Percentiles rank a stretch among this genome's conserved stretches.
Evolutionary conservation across 106 monocot genomes (phyloP).

Genomic region (Narthecium ossifragum): DNA sequence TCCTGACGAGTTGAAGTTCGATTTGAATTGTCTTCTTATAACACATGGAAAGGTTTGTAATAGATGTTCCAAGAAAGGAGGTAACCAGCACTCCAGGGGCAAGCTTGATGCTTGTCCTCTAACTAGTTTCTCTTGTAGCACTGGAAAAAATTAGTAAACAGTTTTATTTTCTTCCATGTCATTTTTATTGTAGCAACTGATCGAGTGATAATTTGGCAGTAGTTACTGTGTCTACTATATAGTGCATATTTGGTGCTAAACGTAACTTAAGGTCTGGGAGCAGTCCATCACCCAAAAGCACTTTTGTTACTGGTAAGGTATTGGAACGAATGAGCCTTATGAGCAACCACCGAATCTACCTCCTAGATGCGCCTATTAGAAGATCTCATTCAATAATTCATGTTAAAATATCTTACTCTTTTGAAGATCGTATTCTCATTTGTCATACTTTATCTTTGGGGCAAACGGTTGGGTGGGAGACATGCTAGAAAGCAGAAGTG

Average conservation of each 20-base stretch:
- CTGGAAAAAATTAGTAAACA: neutral
- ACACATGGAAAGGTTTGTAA: conserved; percentile 74
- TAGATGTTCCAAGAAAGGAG: conserved; percentile 38
- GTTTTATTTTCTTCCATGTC: neutral
- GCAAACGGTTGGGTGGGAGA: conserved; percentile 18
- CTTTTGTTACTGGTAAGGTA: neutral
- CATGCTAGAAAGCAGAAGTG: conserved; percentile 18
- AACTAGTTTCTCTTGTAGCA: conserved; percentile 8
- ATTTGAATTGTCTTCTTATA: conserved; percentile 82
- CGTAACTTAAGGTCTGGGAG: conserved; percentile 1
- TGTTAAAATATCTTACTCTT: no score
- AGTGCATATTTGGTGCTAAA: no score
- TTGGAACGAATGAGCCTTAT: no score
- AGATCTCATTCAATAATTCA: no score
- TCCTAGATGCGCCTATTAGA: no score
- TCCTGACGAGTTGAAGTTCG: conserved; percentile 75
- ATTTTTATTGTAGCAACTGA: no score
- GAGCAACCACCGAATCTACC: no score
- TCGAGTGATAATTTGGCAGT: neutral
- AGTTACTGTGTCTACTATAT: no score
- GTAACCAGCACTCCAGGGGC: conserved; percentile 15
- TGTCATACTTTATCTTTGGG: conserved; percentile 4
- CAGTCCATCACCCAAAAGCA: neutral
- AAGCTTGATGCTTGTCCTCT: conserved; percentile 41
- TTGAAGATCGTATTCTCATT: no score